Base-by-base conservation (phyloP, 805 yeast species). In the Zygotorulaspora danielsina region DNA sequence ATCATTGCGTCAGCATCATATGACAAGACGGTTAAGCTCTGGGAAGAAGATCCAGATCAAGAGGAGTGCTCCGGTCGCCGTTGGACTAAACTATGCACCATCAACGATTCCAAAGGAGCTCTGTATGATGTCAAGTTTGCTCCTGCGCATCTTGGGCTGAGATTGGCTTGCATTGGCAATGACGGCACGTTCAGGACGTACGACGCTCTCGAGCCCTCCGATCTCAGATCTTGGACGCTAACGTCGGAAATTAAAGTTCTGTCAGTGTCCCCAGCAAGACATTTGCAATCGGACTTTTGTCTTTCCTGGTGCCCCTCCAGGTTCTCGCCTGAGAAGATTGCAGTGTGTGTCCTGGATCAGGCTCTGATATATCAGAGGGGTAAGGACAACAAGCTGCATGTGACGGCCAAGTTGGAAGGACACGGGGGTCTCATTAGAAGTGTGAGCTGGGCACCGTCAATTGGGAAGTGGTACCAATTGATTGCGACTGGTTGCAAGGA, bases 401-500 rank as follows among this genome's bases (percentile, higher is more conserved):
- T 74, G 38, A 78, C 78, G 0, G 78, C 83, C 22, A 76, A 76
- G 44, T 67, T 90, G 17, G 84, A 88, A 2, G 96, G 87, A 27
- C 97, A 89, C 58, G 73, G 76, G 38, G 96, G 95, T 2, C 70
- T 90, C 28, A 86, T 90, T 22, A 71, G 97, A 54, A 83, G 88
- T 12, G 86, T 89, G 4, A 73, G 89, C 20, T 90, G 98, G 98
- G 97, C 97, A 0, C 96, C 97, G 2, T 78, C 94, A 0, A 85
- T 89, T 82, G 97, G 97, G 2, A 70, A 96, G 50, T 78, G 81
- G 47, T 85, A 78, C 59, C 95, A 90, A 52, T 67, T 89, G 34
- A 71, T 93, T 30, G 97, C 99, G 1, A 90, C 97, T 0, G 97
- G 94, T 4, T 88, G 96, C 59, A 88, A 88, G 59, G 99, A 93